Evolutionary conservation across 139 green algal genomes (phyloP).

Genomic region (Medakamo hakoo): DNA sequence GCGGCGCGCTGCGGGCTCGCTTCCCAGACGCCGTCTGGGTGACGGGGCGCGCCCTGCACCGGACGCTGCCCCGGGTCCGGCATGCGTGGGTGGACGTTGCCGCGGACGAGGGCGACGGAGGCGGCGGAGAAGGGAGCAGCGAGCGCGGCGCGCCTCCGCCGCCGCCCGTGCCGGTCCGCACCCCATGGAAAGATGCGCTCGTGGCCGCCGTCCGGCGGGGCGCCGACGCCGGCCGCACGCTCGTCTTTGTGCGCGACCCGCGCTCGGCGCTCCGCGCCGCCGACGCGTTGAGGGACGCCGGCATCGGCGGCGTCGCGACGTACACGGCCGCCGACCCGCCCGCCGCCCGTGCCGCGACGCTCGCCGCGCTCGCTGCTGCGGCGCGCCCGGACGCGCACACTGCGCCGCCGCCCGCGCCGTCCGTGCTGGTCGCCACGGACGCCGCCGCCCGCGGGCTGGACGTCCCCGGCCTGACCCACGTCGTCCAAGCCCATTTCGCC

Average conservation of each 20-base stretch:
- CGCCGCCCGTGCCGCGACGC: background rate
- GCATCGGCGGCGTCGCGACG: background rate
- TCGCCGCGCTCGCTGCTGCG: background rate
- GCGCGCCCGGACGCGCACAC: constrained; percentile 12
- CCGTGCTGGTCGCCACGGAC: constrained; percentile 86
- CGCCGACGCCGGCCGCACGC: constrained; percentile 36
- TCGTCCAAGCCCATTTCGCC: constrained; percentile 87
- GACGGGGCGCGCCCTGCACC: constrained; percentile 44
- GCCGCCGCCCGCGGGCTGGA: constrained; percentile 78
- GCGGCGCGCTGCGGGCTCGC: constrained; percentile 29
- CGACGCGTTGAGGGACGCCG: constrained; percentile 21
- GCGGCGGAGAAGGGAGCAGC: too few species aligned
- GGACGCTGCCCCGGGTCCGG: constrained; percentile 20
- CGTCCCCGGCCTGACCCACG: constrained; percentile 58
- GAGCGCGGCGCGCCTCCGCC: too few species aligned
- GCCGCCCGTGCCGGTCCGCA: too few species aligned
- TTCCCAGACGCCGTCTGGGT: constrained; percentile 57
- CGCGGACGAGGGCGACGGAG: background rate
- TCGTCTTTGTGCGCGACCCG: constrained; percentile 65
- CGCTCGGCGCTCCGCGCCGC: constrained; percentile 27
- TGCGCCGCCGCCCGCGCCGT: constrained; percentile 9
- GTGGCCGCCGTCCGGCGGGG: too few species aligned
- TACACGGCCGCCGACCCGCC: background rate
- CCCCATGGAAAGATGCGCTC: too few species aligned
- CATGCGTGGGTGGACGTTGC: constrained; percentile 28